These are phyloP conservation scores for Cordyceps farinosa DNA, from an alignment of 2,329 filamentous ascomycete species.

Conservation along the genomic window DNA sequence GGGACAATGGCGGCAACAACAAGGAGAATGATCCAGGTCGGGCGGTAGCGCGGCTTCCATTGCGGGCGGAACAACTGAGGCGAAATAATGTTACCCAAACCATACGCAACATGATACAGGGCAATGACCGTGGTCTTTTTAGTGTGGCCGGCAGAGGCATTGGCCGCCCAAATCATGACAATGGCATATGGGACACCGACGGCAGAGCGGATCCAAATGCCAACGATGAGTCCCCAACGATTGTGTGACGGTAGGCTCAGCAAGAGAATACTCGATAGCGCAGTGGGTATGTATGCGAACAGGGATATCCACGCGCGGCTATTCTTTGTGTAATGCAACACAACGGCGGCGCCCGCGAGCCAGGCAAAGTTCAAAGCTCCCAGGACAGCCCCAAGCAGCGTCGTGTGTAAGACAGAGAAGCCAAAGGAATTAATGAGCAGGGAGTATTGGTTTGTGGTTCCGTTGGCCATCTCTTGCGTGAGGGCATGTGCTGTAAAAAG, in stretches of 20 bases:
- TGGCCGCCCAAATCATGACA: conserved; percentile 23
- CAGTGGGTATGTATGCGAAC: conserved; percentile 18
- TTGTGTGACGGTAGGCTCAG: conserved; percentile 18
- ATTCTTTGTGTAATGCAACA: conserved; percentile 14
- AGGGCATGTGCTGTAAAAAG: conserved; percentile 29
- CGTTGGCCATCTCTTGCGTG: conserved; percentile 37
- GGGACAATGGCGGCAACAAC: conserved; percentile 20
- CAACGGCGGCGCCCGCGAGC: conserved; percentile 13
- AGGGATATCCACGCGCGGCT: conserved; percentile 21
- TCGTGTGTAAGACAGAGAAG: conserved; percentile 36
- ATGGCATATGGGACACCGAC: conserved; percentile 22
- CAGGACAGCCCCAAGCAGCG: conserved; percentile 23
- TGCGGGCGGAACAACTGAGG: conserved; percentile 31
- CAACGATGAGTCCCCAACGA: conserved; percentile 21
- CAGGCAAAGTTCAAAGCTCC: conserved; percentile 18
- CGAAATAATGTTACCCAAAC: conserved; percentile 34
- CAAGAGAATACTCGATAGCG: conserved; percentile 18
- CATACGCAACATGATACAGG: conserved; percentile 35
- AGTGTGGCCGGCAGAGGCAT: conserved; percentile 32
- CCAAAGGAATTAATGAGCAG: conserved; percentile 44
- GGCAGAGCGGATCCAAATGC: conserved; percentile 19
- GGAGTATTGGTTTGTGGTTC: conserved; percentile 38
- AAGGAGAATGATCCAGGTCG: conserved; percentile 24
- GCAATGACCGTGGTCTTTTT: conserved; percentile 41
- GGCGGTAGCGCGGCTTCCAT: conserved; percentile 21